Base-by-base conservation (phyloP, 2,329 filamentous ascomycete genomes). In the Cladosporium sp. region DNA sequence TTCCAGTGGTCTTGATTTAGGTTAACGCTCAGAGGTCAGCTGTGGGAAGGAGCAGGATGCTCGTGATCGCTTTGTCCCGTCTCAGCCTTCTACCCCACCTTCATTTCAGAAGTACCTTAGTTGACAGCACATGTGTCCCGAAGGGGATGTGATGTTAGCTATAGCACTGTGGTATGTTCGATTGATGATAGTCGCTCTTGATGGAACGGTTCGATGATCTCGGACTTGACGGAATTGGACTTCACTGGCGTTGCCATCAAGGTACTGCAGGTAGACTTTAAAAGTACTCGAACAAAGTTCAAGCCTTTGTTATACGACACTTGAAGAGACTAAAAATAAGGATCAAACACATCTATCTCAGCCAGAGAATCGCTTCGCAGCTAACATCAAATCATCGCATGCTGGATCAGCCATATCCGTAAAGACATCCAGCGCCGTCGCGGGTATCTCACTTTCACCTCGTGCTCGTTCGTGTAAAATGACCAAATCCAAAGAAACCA, bases 371-470 rank as follows among this genome's bases (percentile, higher is more conserved):
- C 11, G 25, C 34, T n/a, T 28, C 34, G 23, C 32, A 58, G 4
- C 56, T 26, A 58, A 43, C 25, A 58, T 46, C 56, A 58, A 26
- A 26, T 43, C n/a, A n/a, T 34, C 30, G 21, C 34, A 16, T 25
- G 21, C 14, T 32, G 30, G 23, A n/a, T 46, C n/a, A 39, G 21
- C 56, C 56, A 21, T 58, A 26, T 30, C 56, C 56, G 56, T n/a
- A 60, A 60, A 49, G 43, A 61, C 58, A 61, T 30, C n/a, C 58
- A 61, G 43, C 53, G 58, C 58, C 58, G 32, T 61, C 28, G 58
- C 58, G 58, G 58, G 58, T 61, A 61, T 61, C 46, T 61, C 30
- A 57, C 43, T 36, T 53, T 25, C 26, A 30, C 30, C 43, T 61
- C 46, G 43, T 49, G 58, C 39, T n/a, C 46, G 46, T 53, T 25